Conservation (phyloP, 306 rosid species). For the Crotalaria pallida region DNA sequence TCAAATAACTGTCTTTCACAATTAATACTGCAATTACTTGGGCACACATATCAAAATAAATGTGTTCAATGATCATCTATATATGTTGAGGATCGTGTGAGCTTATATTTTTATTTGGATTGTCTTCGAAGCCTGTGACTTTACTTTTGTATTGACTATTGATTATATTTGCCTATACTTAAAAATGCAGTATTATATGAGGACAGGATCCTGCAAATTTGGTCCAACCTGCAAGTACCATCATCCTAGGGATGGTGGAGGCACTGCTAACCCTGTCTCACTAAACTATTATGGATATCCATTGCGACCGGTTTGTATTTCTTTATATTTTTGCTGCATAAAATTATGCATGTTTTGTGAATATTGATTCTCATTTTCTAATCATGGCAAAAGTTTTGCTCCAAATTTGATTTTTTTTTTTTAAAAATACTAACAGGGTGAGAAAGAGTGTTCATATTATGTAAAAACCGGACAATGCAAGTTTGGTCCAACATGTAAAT, state of each 20-base stretch:
- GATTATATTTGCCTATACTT: constrained; percentile 19
- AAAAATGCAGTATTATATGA: constrained; percentile 72
- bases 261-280: constrained; percentile 37
- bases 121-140: neutral
- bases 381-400: neutral
- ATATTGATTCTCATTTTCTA: constrained; percentile 9
- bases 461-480: constrained; percentile 94
- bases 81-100: constrained; percentile 6
- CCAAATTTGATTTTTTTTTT: neutral
- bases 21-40: constrained; percentile 13
- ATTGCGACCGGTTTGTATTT: constrained; percentile 48
- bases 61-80: neutral
- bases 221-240: constrained; percentile 90
- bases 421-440: constrained; percentile 60
- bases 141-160: constrained; percentile 27
- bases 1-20: constrained; percentile 18
- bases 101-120: constrained; percentile 17
- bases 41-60: neutral
- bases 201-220: constrained; percentile 77
- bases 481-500: constrained; percentile 88
- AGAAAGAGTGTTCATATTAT: constrained; percentile 91
- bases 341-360: neutral
- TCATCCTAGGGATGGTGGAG: constrained; percentile 77
- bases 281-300: constrained; percentile 69
- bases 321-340: constrained; percentile 11